Percentiles rank a stretch among this genome's conserved stretches.
phyloP scores from a whole-genome alignment of 163 green algal species.

The Chlorella variabilis region DNA sequence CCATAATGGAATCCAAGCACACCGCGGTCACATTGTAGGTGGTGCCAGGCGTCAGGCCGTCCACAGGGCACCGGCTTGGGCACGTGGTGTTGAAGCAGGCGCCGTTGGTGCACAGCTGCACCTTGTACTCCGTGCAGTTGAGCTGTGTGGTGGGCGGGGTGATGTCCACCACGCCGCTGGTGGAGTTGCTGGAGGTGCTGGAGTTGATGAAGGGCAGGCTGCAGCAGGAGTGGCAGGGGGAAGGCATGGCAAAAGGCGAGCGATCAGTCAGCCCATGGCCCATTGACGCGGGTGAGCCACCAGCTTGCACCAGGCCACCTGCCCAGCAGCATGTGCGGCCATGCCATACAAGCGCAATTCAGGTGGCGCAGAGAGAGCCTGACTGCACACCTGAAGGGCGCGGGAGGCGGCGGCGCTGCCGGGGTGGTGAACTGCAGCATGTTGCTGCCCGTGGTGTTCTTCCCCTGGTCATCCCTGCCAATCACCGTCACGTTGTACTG shows the following conservation, averaged over 20 bases:
- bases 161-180: neutral
- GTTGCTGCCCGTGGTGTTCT: neutral
- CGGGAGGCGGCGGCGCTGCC: neutral
- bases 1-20: neutral
- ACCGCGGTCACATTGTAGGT: neutral
- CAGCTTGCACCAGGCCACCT: no score
- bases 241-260: neutral
- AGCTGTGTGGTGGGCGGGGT: neutral
- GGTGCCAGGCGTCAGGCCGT: neutral
- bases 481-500: conserved; percentile 14
- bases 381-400: neutral
- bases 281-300: neutral
- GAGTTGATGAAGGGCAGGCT: neutral
- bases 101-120: neutral
- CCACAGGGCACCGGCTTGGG: neutral
- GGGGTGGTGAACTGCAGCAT: neutral
- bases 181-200: neutral
- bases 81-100: neutral
- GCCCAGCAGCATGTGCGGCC: no score
- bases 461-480: neutral
- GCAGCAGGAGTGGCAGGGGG: neutral
- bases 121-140: neutral
- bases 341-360: neutral
- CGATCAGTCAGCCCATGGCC: no score
- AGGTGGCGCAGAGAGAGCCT: no score